phyloP scores from a whole-genome alignment of 1,139 yeast genomes.

The Meyerozyma guilliermondii region DNA sequence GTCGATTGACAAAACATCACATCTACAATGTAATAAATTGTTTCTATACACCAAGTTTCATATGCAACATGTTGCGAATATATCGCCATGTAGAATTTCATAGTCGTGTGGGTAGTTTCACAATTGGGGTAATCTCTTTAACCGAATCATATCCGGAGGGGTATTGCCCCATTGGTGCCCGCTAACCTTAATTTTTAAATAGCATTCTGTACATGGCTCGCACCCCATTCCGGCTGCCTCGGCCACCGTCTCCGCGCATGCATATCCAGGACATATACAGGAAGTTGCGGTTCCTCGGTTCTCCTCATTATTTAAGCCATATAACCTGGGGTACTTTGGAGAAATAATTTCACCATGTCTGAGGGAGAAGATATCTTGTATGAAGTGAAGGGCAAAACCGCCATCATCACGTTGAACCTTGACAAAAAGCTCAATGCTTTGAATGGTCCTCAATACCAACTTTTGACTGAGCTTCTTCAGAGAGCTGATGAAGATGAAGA shows the following conservation, averaged over 20 bases:
- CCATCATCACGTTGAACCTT: slow-evolving; percentile 63
- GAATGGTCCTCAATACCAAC: slow-evolving; percentile 59
- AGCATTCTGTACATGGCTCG: too few species aligned
- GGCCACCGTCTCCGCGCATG: background rate
- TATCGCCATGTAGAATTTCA: too few species aligned
- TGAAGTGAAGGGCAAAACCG: slow-evolving; percentile 50
- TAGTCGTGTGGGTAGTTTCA: too few species aligned
- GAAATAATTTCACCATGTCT: slow-evolving; percentile 4
- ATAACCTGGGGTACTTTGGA: background rate
- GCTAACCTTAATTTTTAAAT: too few species aligned
- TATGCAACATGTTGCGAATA: too few species aligned
- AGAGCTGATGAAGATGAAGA: slow-evolving; percentile 63
- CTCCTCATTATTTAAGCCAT: background rate
- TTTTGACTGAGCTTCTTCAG: slow-evolving; percentile 56
- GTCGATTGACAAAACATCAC: background rate
- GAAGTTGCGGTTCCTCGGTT: background rate
- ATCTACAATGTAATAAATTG: too few species aligned
- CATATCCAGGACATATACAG: background rate
- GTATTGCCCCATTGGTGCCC: too few species aligned
- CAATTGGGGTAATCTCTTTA: too few species aligned
- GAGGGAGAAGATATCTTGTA: slow-evolving; percentile 30
- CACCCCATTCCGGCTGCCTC: too few species aligned
- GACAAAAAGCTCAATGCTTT: slow-evolving; percentile 67
- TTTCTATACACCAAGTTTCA: too few species aligned
- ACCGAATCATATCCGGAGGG: too few species aligned